A percentile compares a stretch with the other conserved stretches of the same genome.
Conservation (phyloP, 2,329 filamentous ascomycete species). For the Paradendryphiella salina region DNA sequence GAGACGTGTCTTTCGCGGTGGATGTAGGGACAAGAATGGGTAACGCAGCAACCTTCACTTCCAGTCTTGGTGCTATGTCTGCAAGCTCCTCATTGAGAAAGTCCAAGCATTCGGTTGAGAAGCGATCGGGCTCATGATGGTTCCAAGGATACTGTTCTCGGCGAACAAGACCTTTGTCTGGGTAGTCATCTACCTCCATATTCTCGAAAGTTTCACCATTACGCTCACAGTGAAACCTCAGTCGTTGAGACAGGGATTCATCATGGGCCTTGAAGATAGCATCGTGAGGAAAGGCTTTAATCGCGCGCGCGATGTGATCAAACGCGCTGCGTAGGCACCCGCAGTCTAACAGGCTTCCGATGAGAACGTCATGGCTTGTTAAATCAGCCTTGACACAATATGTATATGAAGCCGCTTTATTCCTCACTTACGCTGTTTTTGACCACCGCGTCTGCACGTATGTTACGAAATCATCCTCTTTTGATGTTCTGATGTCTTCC, state of each 20-base stretch:
- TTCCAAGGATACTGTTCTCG: constrained; percentile 68
- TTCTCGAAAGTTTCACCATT: constrained; percentile 39
- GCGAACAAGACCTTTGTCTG: constrained; percentile 71
- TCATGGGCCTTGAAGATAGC: constrained; percentile 59
- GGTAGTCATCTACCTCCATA: constrained; percentile 61
- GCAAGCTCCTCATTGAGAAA: constrained; percentile 72
- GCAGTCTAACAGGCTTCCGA: constrained; percentile 61
- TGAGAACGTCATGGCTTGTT: constrained; percentile 40
- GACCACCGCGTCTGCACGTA: constrained; percentile 33
- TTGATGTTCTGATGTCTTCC: not conserved
- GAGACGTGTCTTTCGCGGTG: constrained; percentile 48
- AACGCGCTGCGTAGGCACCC: constrained; percentile 70
- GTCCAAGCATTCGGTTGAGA: constrained; percentile 59
- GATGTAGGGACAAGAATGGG: constrained; percentile 61
- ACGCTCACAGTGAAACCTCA: constrained; percentile 29
- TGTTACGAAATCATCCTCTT: constrained; percentile 17
- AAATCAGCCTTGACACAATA: constrained; percentile 12
- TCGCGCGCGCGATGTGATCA: constrained; percentile 66
- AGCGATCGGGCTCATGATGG: constrained; percentile 61
- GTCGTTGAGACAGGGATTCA: constrained; percentile 52
- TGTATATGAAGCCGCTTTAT: not conserved
- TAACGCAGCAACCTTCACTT: constrained; percentile 73
- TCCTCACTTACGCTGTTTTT: constrained; percentile 36
- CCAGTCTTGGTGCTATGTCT: constrained; percentile 76
- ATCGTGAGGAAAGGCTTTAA: constrained; percentile 60